These are phyloP conservation scores for Vaccinium myrtillus DNA, from an alignment of 148 eudicot genomes.

Conservation along the genomic window DNA sequence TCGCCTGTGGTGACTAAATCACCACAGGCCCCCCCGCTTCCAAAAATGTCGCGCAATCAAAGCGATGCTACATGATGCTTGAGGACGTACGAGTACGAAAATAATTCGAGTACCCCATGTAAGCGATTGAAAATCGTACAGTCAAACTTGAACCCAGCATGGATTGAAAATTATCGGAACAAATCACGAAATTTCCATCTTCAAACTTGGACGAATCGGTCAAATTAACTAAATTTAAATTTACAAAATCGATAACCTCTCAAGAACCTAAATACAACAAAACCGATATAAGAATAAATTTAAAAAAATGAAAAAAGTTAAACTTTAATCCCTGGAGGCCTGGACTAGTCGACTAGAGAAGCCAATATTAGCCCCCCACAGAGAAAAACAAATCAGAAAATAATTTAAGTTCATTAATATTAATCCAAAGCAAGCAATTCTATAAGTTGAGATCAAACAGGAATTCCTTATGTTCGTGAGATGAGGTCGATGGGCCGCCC, in stretches of 20 bases:
- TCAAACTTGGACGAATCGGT: not conserved
- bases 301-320: not conserved
- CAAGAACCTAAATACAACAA: not conserved
- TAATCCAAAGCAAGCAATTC: not conserved
- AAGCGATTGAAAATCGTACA: not conserved
- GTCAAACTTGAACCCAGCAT: not conserved
- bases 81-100: not conserved
- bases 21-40: too few relatives aligned
- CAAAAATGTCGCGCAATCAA: too few relatives aligned
- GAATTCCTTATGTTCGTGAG: conserved; percentile 1
- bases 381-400: not conserved
- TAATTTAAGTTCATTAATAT: too few relatives aligned
- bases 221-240: not conserved
- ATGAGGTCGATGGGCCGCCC: not conserved
- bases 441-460: conserved; percentile 14
- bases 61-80: too few relatives aligned
- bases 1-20: too few relatives aligned
- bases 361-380: not conserved
- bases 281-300: not conserved
- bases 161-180: not conserved
- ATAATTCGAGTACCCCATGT: not conserved
- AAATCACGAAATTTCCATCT: not conserved
- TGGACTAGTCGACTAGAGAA: not conserved
- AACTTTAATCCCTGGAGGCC: not conserved
- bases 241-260: not conserved